Evolutionary conservation across 2,329 filamentous ascomycete species (phyloP), one percentile per base, ranked within the genome.

Genomic region (Aspergillus sp.): DNA sequence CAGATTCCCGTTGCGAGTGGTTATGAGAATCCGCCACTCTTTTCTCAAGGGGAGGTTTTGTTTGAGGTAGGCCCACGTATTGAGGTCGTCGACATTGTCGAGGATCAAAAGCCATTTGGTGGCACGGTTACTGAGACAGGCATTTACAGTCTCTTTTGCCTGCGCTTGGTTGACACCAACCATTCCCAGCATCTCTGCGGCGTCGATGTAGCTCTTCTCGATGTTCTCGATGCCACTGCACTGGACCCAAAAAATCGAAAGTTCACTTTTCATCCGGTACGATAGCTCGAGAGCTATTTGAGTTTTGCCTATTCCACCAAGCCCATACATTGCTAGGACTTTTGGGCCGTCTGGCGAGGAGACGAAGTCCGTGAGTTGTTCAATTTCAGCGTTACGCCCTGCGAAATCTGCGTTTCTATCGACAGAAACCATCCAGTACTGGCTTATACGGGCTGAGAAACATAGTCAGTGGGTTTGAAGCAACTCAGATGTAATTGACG

Each of bases 211-310:
- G 2, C 51, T 54, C 27, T 66, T 57, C 17, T 65, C 56, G 30
- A 66, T 51, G 4, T 12, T 57, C 20, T 52, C 61, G 9, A 51
- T 39, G 53, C 58, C 68, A 27, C 61, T 66, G 27, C 65, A 66
- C 48, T 66, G 61, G 15, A 71, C 54, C 68, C 68, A 71, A 46
- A 72, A 70, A 11, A 69, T 54, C 22, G 61, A 68, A 34, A 17
- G 17, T 9, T 66, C 59, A 15, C 6, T 13, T 8, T 45, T 59
- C 19, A 64, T 27, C 5, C 57, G 61, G 48, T 68, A 64, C 7
- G 65, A 61, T 24, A 66, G 59, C 46, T 69, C 65, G 37, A 71
- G 62, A 4, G 66, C 68, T 37, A 70, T 37, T 46, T 70, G 67
- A 2, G 68, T 62, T 47, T 70, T 70, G 33, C 67, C 53, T 0